Base-by-base conservation (phyloP, 2,329 filamentous ascomycete species). In the Beauveria rudraprayagi region DNA sequence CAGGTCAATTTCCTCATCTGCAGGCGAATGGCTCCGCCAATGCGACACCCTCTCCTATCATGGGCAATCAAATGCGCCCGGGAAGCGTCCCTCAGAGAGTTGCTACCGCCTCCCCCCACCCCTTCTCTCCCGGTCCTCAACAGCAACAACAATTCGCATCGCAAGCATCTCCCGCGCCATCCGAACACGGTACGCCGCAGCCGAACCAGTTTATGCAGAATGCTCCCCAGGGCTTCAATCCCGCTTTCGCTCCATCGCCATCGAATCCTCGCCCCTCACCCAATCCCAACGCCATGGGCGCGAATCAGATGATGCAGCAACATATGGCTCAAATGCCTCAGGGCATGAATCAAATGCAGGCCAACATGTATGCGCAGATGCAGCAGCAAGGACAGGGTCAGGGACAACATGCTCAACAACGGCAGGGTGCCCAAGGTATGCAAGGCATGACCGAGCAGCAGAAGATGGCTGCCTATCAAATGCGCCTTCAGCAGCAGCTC, bases 21-120 rank as follows among this genome's bases (percentile, higher is more conserved):
- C 89, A 91, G 69, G 85, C 89, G 66, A 88, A 90, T 69, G 87
- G 88, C 56, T 92, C 91, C 3, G 83, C 86, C 56, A 94, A 92
- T 73, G 89, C 91, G 63, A 96, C 91, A 44, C 93, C 93, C 11
- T 97, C 94, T 7, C 94, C 94, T 30, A 93, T 95, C 64, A 92
- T 97, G 85, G 85, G 85, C 64, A 92, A 88, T 70, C 92, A 95
- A 69, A 79, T 87, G 71, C 84, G 86, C 64, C 83, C 86, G 40
- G 84, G 89, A 70, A 83, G 83, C 68, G 86, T 89, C 16, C 87
- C 88, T 44, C 90, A 92, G 71, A 81, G 92, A 69, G 91, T 97
- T 73, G 89, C 92, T 66, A 97, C 93, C 51, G 89, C 91, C 48
- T 97, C 94, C 37, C 93, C 94, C 3, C 93, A 94, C 73, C 91